phyloP scores from a whole-genome alignment of 2,329 filamentous ascomycete species.

The Fusarium marasasianum region DNA sequence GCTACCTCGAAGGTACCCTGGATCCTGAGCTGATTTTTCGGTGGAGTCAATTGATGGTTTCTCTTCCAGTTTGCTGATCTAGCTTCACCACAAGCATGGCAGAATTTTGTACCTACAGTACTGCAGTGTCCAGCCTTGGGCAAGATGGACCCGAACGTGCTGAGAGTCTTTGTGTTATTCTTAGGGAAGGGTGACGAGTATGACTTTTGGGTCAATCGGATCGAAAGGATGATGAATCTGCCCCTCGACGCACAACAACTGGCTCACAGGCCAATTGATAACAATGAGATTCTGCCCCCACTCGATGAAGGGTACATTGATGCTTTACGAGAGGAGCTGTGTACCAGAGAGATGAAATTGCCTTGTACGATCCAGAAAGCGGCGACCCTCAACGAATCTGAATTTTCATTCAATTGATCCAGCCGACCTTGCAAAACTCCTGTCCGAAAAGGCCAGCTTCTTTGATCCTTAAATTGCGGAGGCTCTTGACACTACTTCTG shows the following conservation, averaged over 20 bases:
- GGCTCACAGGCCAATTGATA: background rate
- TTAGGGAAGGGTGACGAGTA: conserved; percentile 18
- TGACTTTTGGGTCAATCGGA: conserved; percentile 14
- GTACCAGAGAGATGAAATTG: background rate
- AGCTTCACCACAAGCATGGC: conserved; percentile 20
- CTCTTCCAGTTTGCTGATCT: conserved; percentile 34
- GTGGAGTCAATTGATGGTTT: conserved; percentile 29
- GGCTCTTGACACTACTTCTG: background rate
- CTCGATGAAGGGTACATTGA: background rate
- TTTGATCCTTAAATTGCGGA: background rate
- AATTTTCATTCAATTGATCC: background rate
- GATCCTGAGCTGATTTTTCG: conserved; percentile 29
- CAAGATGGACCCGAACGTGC: background rate
- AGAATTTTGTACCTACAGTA: background rate
- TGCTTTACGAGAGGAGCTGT: background rate
- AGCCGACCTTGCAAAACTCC: background rate
- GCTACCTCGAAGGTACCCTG: conserved; percentile 29
- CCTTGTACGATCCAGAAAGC: background rate
- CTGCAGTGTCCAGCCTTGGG: background rate
- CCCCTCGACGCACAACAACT: background rate
- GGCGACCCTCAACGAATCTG: background rate
- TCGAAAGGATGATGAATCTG: background rate
- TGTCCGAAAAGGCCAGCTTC: background rate
- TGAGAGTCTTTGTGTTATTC: conserved; percentile 17
- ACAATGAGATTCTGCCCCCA: background rate